Evolutionary conservation across 176 grass and related monocot genomes (phyloP).

Genomic region (Thinopyrum elongatum): DNA sequence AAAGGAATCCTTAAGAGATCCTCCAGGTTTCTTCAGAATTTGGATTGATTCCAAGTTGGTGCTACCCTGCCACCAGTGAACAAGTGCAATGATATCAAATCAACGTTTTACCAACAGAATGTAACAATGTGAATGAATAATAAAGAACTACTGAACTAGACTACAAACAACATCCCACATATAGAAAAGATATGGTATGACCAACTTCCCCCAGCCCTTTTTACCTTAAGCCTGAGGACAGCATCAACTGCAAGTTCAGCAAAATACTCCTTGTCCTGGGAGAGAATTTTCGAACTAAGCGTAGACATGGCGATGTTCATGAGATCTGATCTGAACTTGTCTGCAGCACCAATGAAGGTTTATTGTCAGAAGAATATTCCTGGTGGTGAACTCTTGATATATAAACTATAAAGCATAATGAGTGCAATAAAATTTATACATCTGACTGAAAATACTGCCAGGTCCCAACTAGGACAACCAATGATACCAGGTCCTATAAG

Average conservation of each 20-base stretch:
- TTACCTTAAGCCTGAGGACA: conserved; percentile 96
- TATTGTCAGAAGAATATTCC: background rate
- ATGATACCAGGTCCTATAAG: background rate
- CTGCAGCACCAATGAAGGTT: conserved; percentile 39
- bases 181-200: background rate
- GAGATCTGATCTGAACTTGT: conserved; percentile 85
- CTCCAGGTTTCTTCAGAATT: conserved; percentile 98
- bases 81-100: background rate
- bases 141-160: background rate
- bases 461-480: background rate
- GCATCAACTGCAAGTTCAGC: conserved; percentile 95
- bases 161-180: background rate
- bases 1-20: conserved; percentile 99
- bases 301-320: conserved; percentile 99
- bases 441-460: background rate
- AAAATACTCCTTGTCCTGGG: conserved; percentile 96
- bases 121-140: background rate
- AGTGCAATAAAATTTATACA: background rate
- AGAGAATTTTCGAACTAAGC: conserved; percentile 97
- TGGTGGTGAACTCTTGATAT: background rate
- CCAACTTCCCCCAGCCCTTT: background rate
- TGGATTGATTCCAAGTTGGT: conserved; percentile 93
- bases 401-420: background rate
- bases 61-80: conserved; percentile 70
- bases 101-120: background rate